Evolutionary conservation across 345 rosid species (phyloP).

Genomic region (Crucihimalaya himalaica): DNA sequence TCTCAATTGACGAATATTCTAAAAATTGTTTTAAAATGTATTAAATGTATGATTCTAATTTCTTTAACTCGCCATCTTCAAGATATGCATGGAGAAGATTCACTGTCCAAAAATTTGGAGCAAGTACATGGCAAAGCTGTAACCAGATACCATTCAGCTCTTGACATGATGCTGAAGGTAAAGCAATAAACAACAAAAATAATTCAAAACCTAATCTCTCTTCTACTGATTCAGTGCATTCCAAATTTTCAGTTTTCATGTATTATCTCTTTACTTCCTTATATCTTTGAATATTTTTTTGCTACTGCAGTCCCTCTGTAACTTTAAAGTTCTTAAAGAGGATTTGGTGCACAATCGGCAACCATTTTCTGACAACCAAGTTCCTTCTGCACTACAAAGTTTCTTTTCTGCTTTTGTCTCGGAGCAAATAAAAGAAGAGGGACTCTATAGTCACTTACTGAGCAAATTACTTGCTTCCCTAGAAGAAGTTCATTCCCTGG

Average conservation of each 20-base stretch:
- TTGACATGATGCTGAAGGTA: slow-evolving; percentile 30
- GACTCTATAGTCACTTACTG: slow-evolving; percentile 4
- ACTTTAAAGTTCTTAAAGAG: slow-evolving; percentile 16
- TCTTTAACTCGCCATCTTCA: neutral
- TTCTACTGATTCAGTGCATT: neutral
- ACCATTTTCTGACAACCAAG: neutral
- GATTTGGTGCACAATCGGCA: neutral
- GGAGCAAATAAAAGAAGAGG: slow-evolving; percentile 1
- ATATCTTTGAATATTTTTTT: neutral
- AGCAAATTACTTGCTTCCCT: slow-evolving; percentile 5
- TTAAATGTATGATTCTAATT: neutral
- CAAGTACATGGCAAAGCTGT: neutral
- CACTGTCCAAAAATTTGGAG: neutral
- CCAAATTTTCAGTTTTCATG: neutral
- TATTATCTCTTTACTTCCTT: neutral
- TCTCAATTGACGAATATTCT: neutral
- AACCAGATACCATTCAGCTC: slow-evolving; percentile 9
- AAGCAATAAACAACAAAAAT: neutral
- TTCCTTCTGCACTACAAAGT: neutral
- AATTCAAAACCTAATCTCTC: neutral
- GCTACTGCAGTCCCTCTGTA: slow-evolving; percentile 24
- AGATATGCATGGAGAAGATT: slow-evolving; percentile 18
- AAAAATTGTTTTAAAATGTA: neutral
- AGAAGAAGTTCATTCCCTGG: slow-evolving; percentile 9
- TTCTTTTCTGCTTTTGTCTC: slow-evolving; percentile 2